Base-by-base conservation (phyloP, 805 yeast species). In the Zygosaccharomyces bisporus region DNA sequence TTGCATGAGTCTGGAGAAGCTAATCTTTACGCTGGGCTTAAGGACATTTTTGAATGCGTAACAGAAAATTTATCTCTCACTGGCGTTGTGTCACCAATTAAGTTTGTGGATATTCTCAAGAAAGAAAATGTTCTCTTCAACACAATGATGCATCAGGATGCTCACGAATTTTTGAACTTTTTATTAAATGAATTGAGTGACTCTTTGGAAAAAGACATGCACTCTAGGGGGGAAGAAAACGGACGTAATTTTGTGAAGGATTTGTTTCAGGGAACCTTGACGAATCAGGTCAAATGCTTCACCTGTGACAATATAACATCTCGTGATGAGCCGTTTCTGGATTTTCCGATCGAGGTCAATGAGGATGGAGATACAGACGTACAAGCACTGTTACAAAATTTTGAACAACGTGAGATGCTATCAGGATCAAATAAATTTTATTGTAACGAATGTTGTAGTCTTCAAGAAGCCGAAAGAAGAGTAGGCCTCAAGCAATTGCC, bases 91-190 rank as follows among this genome's bases (percentile, higher is more conserved):
- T 85, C 95, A 1, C 96, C 98, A 0, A 69, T 73, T 21, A 75
- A 77, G 53, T 75, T 93, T 39, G 77, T 93, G 34, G 83, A 80
- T 36, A 82, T 83, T 42, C 70, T 91, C 43, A 91, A 88, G 62
- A 76, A 76, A 45, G 90, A 86, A 52, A 93, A 91, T 61, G 86
- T 81, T 54, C 69, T 91, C 56, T 93, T 93, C 64, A 73, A 95
- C 50, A 83, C 88, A 45, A 81, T 86, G 34, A 90, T 89, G 96
- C 99, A 93, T 63, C 99, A 93, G 61, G 99, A 93, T 70, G 97
- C 98, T 4, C 99, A 93, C 66, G 99, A 93, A 67, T 93, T 93
- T 64, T 74, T 90, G 60, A 91, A 90, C 62, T 90, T 86, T 58
- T 63, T 90, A 53, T 70, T 93, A 42, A 93, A 93, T 64, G 89